phyloP scores from a whole-genome alignment of 441 rosid species.

The Hypseocharis bilobata region DNA sequence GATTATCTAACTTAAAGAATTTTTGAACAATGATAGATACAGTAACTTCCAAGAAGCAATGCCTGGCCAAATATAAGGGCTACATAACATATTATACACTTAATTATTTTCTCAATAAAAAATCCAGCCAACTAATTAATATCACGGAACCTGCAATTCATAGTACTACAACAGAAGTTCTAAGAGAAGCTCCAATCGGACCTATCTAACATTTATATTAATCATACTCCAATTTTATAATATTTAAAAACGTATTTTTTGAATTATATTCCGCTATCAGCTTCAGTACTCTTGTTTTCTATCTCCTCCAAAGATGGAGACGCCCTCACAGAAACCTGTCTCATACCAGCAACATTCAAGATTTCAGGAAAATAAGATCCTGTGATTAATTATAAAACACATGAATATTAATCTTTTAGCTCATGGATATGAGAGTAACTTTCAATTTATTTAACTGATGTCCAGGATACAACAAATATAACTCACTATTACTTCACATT shows the following conservation, averaged over 20 bases:
- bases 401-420: neutral
- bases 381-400: neutral
- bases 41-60: neutral
- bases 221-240: too few species aligned
- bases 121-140: too few species aligned
- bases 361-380: neutral
- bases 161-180: too few species aligned
- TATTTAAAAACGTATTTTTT: too few species aligned
- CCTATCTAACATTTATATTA: too few species aligned
- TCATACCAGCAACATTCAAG: constrained; percentile 28
- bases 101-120: too few species aligned
- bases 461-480: neutral
- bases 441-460: neutral
- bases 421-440: neutral
- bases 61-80: too few species aligned
- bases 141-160: too few species aligned
- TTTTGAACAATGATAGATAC: neutral
- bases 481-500: neutral
- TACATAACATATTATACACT: too few species aligned
- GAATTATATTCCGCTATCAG: constrained; percentile 29
- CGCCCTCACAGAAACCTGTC: constrained; percentile 28
- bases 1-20: too few species aligned
- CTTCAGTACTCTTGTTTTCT: constrained; percentile 27
- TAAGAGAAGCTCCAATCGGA: too few species aligned
- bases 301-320: constrained; percentile 31